Conservation (phyloP, 1,284 basidiomycete species). For the Ceratobasidium sp. region DNA sequence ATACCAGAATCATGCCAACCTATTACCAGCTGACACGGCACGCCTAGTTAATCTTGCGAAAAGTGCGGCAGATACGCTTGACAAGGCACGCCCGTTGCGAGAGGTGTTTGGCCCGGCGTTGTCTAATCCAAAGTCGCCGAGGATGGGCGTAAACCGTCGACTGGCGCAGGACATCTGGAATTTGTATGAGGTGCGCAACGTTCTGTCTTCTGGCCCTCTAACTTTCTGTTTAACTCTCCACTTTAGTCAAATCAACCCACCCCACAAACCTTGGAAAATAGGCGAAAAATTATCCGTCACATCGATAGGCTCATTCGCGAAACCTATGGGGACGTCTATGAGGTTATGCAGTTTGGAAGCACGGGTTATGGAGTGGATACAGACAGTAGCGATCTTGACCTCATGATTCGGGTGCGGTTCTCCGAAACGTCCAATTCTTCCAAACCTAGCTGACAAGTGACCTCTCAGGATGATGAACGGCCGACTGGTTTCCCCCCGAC, state of each 20-base stretch:
- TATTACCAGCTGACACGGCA: constrained; percentile 30
- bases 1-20: constrained; percentile 14
- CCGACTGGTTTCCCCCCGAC: constrained; percentile 58
- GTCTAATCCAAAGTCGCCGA: constrained; percentile 24
- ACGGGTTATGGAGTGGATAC: constrained; percentile 63
- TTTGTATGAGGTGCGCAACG: constrained; percentile 28
- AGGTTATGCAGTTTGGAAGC: constrained; percentile 64
- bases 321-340: constrained; percentile 58
- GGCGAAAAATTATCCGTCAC: constrained; percentile 49
- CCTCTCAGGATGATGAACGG: constrained; percentile 59
- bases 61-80: constrained; percentile 28
- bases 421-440: neutral
- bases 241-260: constrained; percentile 46
- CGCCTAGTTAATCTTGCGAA: constrained; percentile 39
- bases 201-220: neutral
- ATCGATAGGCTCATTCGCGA: constrained; percentile 54
- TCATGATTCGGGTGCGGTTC: constrained; percentile 64
- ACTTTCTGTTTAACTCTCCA: neutral
- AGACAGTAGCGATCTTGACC: constrained; percentile 63
- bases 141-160: constrained; percentile 6
- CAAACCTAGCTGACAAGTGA: constrained; percentile 10
- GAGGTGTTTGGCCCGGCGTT: constrained; percentile 27
- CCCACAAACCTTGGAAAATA: constrained; percentile 43
- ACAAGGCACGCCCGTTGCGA: constrained; percentile 32
- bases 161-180: constrained; percentile 40